A percentile compares a stretch with the other conserved stretches of the same genome.
phyloP scores from a whole-genome alignment of 2,329 filamentous ascomycete genomes.

The Septoria petroselini region DNA sequence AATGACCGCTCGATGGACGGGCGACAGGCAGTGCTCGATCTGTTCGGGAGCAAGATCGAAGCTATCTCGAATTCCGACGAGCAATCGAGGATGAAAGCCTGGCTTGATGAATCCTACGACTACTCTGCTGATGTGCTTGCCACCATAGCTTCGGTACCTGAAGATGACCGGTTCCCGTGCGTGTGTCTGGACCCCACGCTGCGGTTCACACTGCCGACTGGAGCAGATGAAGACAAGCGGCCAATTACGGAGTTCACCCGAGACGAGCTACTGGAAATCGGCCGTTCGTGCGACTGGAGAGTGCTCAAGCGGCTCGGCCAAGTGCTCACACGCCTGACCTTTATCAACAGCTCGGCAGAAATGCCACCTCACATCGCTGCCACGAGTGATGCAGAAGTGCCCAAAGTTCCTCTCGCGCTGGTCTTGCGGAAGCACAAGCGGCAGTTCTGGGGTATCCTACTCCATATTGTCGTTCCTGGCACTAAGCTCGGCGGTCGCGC shows the following conservation, averaged over 20 bases:
- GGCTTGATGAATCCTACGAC: slow-evolving; percentile 22
- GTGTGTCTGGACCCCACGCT: slow-evolving; percentile 20
- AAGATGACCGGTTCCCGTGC: slow-evolving; percentile 11
- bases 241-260: slow-evolving; percentile 17
- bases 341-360: slow-evolving; percentile 10
- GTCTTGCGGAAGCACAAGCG: slow-evolving; percentile 11
- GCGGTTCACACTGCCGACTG: neutral
- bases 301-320: slow-evolving; percentile 14
- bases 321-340: slow-evolving; percentile 19
- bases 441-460: slow-evolving; percentile 17
- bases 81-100: slow-evolving; percentile 16
- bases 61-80: slow-evolving; percentile 4
- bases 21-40: slow-evolving; percentile 14
- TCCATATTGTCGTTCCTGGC: slow-evolving; percentile 22
- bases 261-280: slow-evolving; percentile 20
- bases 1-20: slow-evolving; percentile 13
- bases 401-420: slow-evolving; percentile 17
- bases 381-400: slow-evolving; percentile 5
- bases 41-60: slow-evolving; percentile 16
- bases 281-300: slow-evolving; percentile 16
- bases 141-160: slow-evolving; percentile 13
- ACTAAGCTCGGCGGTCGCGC: slow-evolving; percentile 15
- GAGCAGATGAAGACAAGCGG: slow-evolving; percentile 8
- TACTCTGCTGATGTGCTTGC: slow-evolving; percentile 19
- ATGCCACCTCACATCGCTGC: slow-evolving; percentile 15